phyloP scores from a whole-genome alignment of 352 stramenopile species.

The Pythium rishiriense region DNA sequence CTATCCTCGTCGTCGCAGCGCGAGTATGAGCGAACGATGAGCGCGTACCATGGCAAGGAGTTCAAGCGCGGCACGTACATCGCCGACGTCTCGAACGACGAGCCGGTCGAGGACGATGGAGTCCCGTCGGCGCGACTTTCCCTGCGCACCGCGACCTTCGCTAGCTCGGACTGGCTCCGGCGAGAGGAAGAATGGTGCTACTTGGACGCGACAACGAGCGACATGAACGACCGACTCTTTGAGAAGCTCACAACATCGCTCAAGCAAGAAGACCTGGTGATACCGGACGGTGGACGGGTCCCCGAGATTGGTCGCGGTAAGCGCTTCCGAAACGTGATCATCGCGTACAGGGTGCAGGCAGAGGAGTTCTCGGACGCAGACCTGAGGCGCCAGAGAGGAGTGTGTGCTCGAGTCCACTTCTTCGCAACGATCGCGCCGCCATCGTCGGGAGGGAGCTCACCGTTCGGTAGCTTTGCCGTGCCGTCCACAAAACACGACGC shows the following conservation, averaged over 20 bases:
- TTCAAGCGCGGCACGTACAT: conserved; percentile 19
- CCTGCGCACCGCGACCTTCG: conserved; percentile 17
- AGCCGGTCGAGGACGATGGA: background rate
- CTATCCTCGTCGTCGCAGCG: conserved; percentile 1
- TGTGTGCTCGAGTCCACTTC: conserved; percentile 16
- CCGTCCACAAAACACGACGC: background rate
- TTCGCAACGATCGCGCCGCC: conserved; percentile 14
- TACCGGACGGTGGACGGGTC: background rate
- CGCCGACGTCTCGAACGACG: background rate
- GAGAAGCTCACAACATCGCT: conserved; percentile 21
- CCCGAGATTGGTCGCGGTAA: background rate
- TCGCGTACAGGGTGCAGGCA: conserved; percentile 3
- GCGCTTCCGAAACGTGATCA: conserved; percentile 7
- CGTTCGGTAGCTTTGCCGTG: background rate
- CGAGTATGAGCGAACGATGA: conserved; percentile 17
- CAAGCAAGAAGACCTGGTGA: conserved; percentile 1
- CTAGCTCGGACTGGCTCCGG: background rate
- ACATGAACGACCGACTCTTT: background rate
- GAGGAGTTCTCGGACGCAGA: background rate
- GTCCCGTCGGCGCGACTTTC: background rate
- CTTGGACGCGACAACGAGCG: conserved; percentile 8
- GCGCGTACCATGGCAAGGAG: conserved; percentile 5
- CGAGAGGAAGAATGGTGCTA: conserved; percentile 26
- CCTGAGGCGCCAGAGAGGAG: background rate
- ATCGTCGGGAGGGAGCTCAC: background rate